phyloP scores from a whole-genome alignment of 2,329 filamentous ascomycete genomes.

The Fusarium oxysporum region DNA sequence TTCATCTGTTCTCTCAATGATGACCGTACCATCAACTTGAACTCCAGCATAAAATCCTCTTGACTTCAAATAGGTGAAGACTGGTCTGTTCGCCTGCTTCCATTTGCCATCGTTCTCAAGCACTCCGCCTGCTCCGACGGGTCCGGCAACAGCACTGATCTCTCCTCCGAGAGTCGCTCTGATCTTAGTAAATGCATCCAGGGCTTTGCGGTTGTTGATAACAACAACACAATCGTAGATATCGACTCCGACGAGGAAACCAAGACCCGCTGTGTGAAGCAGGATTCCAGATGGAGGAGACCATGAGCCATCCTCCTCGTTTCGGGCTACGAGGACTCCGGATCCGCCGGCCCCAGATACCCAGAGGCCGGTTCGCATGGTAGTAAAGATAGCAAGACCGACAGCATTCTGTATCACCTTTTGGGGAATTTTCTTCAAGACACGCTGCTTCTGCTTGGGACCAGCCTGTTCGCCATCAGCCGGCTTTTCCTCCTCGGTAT shows the following conservation, averaged over 20 bases:
- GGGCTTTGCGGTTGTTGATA: constrained; percentile 80
- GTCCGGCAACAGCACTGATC: constrained; percentile 77
- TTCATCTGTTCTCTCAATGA: constrained; percentile 85
- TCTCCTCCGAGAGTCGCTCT: constrained; percentile 82
- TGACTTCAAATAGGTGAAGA: constrained; percentile 81
- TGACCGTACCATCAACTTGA: constrained; percentile 85
- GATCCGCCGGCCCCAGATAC: constrained; percentile 75
- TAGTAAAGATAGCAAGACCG: constrained; percentile 78
- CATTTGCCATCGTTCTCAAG: constrained; percentile 68
- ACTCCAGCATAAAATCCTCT: constrained; percentile 88
- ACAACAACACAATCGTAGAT: constrained; percentile 91
- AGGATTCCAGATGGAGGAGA: constrained; percentile 84
- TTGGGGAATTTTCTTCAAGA: constrained; percentile 64
- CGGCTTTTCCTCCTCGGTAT: constrained; percentile 53
- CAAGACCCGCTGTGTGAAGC: constrained; percentile 81
- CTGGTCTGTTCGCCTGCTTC: constrained; percentile 63
- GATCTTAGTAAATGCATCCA: constrained; percentile 80
- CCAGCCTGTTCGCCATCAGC: constrained; percentile 41
- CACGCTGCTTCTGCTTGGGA: constrained; percentile 57
- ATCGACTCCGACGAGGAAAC: constrained; percentile 83
- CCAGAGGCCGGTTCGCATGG: constrained; percentile 74
- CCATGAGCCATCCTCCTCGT: constrained; percentile 72
- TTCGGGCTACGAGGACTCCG: constrained; percentile 71
- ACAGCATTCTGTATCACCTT: constrained; percentile 73
- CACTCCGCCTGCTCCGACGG: constrained; percentile 76